Evolutionary conservation across 306 rosid genomes (phyloP).

Genomic region (Trifolium subterraneum): DNA sequence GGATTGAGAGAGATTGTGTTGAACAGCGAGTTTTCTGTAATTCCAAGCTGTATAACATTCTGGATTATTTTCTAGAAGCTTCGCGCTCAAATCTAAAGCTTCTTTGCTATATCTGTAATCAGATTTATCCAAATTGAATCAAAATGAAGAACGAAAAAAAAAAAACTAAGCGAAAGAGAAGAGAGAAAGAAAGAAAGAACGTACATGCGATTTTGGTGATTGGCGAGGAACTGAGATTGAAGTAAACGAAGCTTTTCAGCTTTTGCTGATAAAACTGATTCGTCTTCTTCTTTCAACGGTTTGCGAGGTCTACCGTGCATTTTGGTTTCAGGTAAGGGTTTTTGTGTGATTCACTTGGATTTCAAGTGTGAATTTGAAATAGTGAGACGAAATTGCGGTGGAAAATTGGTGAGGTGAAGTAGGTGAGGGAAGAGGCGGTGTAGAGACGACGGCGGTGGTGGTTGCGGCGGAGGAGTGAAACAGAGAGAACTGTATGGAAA

Average conservation of each 20-base stretch:
- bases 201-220: slow-evolving; percentile 66
- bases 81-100: slow-evolving; percentile 69
- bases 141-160: neutral
- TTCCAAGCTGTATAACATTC: slow-evolving; percentile 93
- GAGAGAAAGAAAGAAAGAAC: slow-evolving; percentile 31
- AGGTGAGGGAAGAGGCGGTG: neutral
- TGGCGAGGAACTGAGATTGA: slow-evolving; percentile 69
- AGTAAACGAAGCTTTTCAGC: slow-evolving; percentile 71
- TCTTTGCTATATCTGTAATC: slow-evolving; percentile 68
- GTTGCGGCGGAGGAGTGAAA: too few species aligned
- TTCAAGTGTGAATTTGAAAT: neutral
- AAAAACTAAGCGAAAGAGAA: neutral
- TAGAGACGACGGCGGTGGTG: neutral
- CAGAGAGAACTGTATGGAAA: too few species aligned
- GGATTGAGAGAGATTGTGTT: slow-evolving; percentile 54
- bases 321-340: slow-evolving; percentile 30
- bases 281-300: slow-evolving; percentile 69
- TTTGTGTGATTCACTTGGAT: neutral
- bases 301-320: slow-evolving; percentile 95
- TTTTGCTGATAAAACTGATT: slow-evolving; percentile 59
- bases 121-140: slow-evolving; percentile 18
- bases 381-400: neutral
- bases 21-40: slow-evolving; percentile 77
- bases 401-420: neutral
- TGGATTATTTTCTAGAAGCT: slow-evolving; percentile 76